Conservation (phyloP, 2,329 filamentous ascomycete species). For the Clarireedia homoeocarpa region DNA sequence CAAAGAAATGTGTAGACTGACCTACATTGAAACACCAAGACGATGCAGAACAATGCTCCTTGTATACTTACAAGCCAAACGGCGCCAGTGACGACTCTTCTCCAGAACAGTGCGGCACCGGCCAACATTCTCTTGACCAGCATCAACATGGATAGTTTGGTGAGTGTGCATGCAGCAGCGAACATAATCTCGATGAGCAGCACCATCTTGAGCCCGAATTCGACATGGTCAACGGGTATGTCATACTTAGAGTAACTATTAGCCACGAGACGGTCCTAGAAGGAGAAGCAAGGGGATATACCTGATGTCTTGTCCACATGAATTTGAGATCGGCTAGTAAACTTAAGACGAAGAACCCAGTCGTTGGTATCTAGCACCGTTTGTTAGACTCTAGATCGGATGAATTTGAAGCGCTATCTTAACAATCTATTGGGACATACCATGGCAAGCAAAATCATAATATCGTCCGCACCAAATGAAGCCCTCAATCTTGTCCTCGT, state of each 20-base stretch:
- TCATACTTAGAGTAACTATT: slow-evolving; percentile 29
- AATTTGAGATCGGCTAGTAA: slow-evolving; percentile 30
- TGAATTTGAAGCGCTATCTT: background rate
- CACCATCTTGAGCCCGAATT: slow-evolving; percentile 33
- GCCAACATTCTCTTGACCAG: slow-evolving; percentile 20
- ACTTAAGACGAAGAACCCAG: slow-evolving; percentile 32
- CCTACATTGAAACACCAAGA: slow-evolving; percentile 23
- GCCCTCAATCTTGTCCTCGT: slow-evolving; percentile 36
- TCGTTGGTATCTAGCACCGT: slow-evolving; percentile 25
- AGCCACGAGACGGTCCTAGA: background rate
- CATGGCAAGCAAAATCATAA: slow-evolving; percentile 37
- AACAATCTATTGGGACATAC: slow-evolving; percentile 10
- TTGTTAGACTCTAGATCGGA: background rate
- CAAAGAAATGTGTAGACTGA: slow-evolving; percentile 4
- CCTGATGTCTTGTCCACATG: slow-evolving; percentile 32
- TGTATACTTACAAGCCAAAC: slow-evolving; percentile 19
- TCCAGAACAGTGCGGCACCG: slow-evolving; percentile 19
- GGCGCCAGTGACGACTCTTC: slow-evolving; percentile 15
- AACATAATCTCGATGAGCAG: slow-evolving; percentile 34
- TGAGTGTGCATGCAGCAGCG: slow-evolving; percentile 29
- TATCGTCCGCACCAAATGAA: slow-evolving; percentile 40
- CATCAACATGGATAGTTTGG: slow-evolving; percentile 34
- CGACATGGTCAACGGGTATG: slow-evolving; percentile 28
- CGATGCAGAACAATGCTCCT: slow-evolving; percentile 20
- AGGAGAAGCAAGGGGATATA: background rate